Evolutionary conservation across 139 green algal genomes (phyloP).

Genomic region (Chlorella sorokiniana): DNA sequence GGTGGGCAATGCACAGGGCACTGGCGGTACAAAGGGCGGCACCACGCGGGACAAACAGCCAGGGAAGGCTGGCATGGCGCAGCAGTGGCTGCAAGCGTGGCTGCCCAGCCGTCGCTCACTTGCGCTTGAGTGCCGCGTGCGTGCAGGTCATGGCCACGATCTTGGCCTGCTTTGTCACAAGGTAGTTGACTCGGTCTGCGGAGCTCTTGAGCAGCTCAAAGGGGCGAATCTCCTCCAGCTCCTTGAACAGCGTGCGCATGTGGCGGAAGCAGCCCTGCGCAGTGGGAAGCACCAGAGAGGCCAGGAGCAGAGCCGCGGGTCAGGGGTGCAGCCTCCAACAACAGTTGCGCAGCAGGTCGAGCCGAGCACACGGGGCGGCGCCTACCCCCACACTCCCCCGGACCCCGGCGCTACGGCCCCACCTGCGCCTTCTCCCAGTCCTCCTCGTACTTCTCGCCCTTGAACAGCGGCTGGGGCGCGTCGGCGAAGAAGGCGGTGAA

Average conservation of each 20-base stretch:
- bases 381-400: not conserved
- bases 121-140: slow-evolving; percentile 94
- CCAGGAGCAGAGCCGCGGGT: not conserved
- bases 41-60: too few relatives aligned
- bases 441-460: slow-evolving; percentile 56
- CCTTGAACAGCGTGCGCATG: slow-evolving; percentile 90
- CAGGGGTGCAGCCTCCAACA: not conserved
- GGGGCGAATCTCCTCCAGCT: slow-evolving; percentile 95
- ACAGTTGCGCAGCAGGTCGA: not conserved
- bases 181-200: slow-evolving; percentile 87
- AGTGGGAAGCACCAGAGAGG: not conserved
- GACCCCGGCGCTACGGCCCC: not conserved
- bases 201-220: slow-evolving; percentile 94
- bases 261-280: slow-evolving; percentile 85
- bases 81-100: too few relatives aligned
- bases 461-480: slow-evolving; percentile 80
- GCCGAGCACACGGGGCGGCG: not conserved
- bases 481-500: slow-evolving; percentile 84
- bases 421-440: slow-evolving; percentile 61
- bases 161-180: slow-evolving; percentile 96
- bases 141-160: slow-evolving; percentile 99
- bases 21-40: too few relatives aligned
- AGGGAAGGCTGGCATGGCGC: too few relatives aligned
- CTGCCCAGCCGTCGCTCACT: slow-evolving; percentile 2
- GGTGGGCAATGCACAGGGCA: not conserved